Evolutionary conservation across 23 red algal genomes (phyloP).

Genomic region (Chondrus crispus): DNA sequence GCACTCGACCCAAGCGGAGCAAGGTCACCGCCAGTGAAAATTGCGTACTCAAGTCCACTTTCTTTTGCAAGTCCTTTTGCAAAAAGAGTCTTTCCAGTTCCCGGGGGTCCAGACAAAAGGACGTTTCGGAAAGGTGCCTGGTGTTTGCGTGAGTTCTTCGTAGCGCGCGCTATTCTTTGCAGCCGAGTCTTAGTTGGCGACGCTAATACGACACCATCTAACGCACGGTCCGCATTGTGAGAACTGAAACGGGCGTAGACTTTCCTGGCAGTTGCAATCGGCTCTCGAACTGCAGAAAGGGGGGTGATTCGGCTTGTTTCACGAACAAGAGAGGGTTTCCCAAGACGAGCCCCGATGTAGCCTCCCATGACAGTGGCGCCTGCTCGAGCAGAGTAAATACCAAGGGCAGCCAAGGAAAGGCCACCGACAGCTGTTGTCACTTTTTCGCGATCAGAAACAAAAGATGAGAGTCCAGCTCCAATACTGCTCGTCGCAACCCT

Average conservation of each 20-base stretch:
- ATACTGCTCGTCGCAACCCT: conserved; percentile 56
- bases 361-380: conserved; percentile 45
- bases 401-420: conserved; percentile 55
- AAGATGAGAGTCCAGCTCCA: conserved; percentile 60
- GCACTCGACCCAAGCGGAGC: conserved; percentile 71
- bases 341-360: conserved; percentile 62
- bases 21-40: conserved; percentile 85
- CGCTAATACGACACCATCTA: conserved; percentile 73
- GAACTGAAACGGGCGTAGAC: neutral
- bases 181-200: conserved; percentile 25
- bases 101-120: conserved; percentile 87
- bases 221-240: conserved; percentile 48
- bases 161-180: conserved; percentile 65
- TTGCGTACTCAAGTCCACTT: conserved; percentile 77
- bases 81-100: conserved; percentile 98
- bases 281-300: conserved; percentile 44
- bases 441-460: conserved; percentile 63
- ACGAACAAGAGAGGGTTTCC: conserved; percentile 69
- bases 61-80: conserved; percentile 74
- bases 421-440: conserved; percentile 56
- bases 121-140: conserved; percentile 79
- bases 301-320: conserved; percentile 64
- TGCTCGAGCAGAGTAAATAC: conserved; percentile 67
- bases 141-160: conserved; percentile 48
- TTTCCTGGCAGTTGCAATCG: conserved; percentile 19